Evolutionary conservation across 352 stramenopile species (phyloP), one percentile per base, ranked within the genome.

Genomic region (Phytophthora syringae): DNA sequence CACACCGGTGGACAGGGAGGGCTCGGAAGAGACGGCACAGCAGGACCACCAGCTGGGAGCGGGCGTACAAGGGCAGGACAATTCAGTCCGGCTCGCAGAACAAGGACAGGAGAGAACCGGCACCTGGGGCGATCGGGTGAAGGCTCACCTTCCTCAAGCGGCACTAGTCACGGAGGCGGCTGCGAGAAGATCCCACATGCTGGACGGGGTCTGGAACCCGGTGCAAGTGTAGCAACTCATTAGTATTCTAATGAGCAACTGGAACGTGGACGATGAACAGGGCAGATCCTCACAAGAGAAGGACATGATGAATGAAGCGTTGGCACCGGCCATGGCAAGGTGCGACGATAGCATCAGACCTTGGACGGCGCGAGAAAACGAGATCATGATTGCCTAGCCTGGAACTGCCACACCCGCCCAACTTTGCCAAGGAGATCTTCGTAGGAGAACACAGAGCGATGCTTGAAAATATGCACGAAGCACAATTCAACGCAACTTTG

Each of bases 151-250:
- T 5, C 34, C 36, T 27, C 4, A 21, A 2, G 5, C 9, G 11
- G 50, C 30, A 15, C 2, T 27, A 3, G 21, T 57, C 1, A 48
- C 50, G 5, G 50, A 47, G 7, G 50, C 22, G 12, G 15, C 36
- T 3, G 50, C 50, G 20, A 20, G 36, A 10, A 24, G 12, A 21
- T 47, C 50, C 6, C 50, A 57, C 15, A 57, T 57, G 50, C 36
- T 57, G 5, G 50, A 34, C 45, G 50, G 50, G 18, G 20, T 57
- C 3, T 57, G 50, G 50, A 57, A 57, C 12, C 50, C 36, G 2
- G 2, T 57, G 10, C 50, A 57, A 3, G 36, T 48, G 2, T 48
- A 57, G 16, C 34, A 48, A 7, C 22, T 57, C 16, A 37, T 48
- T 6, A 7, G 24, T 12, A 57, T 34, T 15, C 3, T 57, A 15